Conservation (phyloP, 164 flowering plant genomes). For the Taxillus chinensis region DNA sequence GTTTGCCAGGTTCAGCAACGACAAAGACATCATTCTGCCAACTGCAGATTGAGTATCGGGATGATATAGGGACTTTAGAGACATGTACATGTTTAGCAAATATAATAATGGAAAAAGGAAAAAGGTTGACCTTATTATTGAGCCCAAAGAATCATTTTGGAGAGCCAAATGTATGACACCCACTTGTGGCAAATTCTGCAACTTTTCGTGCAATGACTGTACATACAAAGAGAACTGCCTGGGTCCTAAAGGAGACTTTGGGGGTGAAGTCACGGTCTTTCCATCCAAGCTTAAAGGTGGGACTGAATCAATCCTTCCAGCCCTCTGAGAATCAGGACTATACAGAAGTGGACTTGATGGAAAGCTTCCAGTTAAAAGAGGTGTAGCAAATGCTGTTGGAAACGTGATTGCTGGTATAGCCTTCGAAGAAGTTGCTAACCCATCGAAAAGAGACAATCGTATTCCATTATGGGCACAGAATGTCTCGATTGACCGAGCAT, state of each 20-base stretch:
- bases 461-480: conserved; percentile 69
- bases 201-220: conserved; percentile 65
- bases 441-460: conserved; percentile 49
- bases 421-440: conserved; percentile 34
- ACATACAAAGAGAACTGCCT: conserved; percentile 63
- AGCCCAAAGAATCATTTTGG: conserved; percentile 79
- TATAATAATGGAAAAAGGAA: neutral
- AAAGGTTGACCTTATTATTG: conserved; percentile 61
- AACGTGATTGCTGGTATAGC: conserved; percentile 43
- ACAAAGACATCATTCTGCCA: conserved; percentile 99
- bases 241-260: conserved; percentile 58
- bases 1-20: conserved; percentile 99
- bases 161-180: conserved; percentile 90
- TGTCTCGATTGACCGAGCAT: conserved; percentile 81
- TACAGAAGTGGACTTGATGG: conserved; percentile 84
- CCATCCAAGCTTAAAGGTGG: conserved; percentile 96
- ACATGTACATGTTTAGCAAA: neutral
- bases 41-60: conserved; percentile 30
- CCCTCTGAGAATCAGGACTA: conserved; percentile 83
- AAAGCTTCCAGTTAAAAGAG: conserved; percentile 89
- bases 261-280: conserved; percentile 51
- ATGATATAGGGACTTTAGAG: neutral
- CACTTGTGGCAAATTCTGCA: conserved; percentile 83
- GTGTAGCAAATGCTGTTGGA: conserved; percentile 82
- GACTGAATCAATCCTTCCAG: conserved; percentile 79